Evolutionary conservation across 495 filamentous ascomycete species (phyloP).

Genomic region (Hypoxylon crocopeplum): DNA sequence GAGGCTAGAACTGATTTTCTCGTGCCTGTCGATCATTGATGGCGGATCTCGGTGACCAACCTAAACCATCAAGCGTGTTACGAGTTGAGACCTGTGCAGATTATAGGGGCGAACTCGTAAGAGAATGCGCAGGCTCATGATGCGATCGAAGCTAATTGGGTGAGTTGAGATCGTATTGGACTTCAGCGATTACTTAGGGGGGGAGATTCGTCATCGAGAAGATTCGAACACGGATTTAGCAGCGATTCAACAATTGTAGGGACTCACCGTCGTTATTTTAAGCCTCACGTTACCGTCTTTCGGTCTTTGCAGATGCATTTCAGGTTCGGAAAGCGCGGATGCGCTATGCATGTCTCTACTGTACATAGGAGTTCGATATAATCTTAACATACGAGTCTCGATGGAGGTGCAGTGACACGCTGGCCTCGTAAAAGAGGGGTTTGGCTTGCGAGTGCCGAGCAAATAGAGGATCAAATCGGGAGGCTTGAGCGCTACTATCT

Average conservation of each 20-base stretch:
- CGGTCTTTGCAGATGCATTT: conserved; percentile 4
- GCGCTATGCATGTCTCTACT: conserved; percentile 5
- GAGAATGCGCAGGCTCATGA: neutral
- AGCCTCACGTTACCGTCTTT: conserved; percentile 15
- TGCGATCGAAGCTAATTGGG: neutral
- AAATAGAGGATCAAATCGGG: conserved; percentile 26
- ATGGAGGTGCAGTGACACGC: conserved; percentile 27
- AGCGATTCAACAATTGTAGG: neutral
- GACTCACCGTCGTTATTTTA: conserved; percentile 5
- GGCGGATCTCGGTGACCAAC: conserved; percentile 9
- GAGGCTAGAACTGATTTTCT: conserved; percentile 23
- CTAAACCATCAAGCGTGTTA: neutral
- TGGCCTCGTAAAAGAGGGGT: conserved; percentile 38
- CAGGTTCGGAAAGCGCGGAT: conserved; percentile 26
- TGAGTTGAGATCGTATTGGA: no score
- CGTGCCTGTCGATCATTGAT: conserved; percentile 36
- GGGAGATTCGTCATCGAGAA: neutral
- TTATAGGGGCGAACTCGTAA: neutral
- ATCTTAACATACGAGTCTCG: conserved; percentile 36
- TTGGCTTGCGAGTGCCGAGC: conserved; percentile 16
- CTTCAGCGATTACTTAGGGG: neutral
- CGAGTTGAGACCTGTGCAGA: neutral
- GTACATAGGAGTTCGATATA: conserved; percentile 6
- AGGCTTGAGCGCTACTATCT: conserved; percentile 11
- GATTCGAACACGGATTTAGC: conserved; percentile 2